phyloP scores from a whole-genome alignment of 495 filamentous ascomycete species.

The Achaetomiella virescens region DNA sequence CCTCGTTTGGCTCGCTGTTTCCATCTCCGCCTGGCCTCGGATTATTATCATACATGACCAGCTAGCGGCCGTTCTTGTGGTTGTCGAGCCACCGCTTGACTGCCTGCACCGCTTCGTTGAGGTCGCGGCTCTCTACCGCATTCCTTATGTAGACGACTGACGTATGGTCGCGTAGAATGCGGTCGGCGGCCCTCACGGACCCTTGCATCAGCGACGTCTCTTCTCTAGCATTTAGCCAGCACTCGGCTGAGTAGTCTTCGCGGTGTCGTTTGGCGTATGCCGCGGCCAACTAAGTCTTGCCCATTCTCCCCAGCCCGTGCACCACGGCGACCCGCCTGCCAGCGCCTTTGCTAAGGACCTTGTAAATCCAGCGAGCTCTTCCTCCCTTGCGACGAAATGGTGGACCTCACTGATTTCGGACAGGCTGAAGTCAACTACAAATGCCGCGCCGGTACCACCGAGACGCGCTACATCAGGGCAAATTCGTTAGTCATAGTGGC shows the following conservation, averaged over 20 bases:
- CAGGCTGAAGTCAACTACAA: neutral
- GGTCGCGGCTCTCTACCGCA: conserved; percentile 18
- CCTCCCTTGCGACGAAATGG: neutral
- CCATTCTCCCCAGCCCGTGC: conserved; percentile 30
- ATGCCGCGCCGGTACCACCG: too few relatives aligned
- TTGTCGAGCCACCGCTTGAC: conserved; percentile 34
- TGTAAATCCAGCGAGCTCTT: neutral
- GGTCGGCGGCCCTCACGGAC: conserved; percentile 23
- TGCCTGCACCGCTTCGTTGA: conserved; percentile 22
- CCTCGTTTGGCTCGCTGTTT: neutral
- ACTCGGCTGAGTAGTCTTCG: conserved; percentile 17
- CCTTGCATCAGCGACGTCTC: conserved; percentile 31
- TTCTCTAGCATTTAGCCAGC: conserved; percentile 33
- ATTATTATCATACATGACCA: conserved; percentile 34
- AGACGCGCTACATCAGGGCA: too few relatives aligned
- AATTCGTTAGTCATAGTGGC: too few relatives aligned
- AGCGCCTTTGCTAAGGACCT: neutral
- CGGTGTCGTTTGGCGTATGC: conserved; percentile 25
- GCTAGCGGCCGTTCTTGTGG: conserved; percentile 25
- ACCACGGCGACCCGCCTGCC: conserved; percentile 6
- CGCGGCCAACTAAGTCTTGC: conserved; percentile 33
- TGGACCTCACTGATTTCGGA: neutral
- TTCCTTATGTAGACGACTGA: conserved; percentile 14
- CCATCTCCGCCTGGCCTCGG: conserved; percentile 25
- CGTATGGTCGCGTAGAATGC: conserved; percentile 26